Evolutionary conservation across 1,284 basidiomycete genomes (phyloP).

Genomic region (Leucocoprinus gongylophorus): DNA sequence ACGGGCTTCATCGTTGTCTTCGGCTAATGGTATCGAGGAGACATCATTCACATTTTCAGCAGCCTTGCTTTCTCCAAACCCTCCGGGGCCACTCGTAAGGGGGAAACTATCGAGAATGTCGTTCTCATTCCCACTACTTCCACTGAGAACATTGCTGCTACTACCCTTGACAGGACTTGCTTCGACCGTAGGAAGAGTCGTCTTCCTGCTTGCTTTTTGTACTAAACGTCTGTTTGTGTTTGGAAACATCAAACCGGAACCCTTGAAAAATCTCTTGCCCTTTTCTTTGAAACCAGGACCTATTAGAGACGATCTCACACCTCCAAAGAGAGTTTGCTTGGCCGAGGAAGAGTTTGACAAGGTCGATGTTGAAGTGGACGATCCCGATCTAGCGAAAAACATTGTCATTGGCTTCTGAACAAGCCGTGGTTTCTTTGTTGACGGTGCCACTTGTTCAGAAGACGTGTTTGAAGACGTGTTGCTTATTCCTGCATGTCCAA

Average conservation of each 20-base stretch:
- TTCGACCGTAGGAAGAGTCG: constrained; percentile 51
- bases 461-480: background rate
- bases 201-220: constrained; percentile 55
- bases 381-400: constrained; percentile 11
- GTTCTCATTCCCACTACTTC: constrained; percentile 13
- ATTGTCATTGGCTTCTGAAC: constrained; percentile 16
- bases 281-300: background rate
- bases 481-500: background rate
- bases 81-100: background rate
- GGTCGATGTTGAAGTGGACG: background rate
- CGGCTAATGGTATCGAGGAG: constrained; percentile 16
- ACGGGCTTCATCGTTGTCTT: constrained; percentile 10
- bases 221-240: constrained; percentile 23
- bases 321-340: constrained; percentile 1
- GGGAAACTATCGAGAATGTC: background rate
- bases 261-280: background rate
- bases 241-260: constrained; percentile 4
- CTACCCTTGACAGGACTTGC: constrained; percentile 54
- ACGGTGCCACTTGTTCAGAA: constrained; percentile 15
- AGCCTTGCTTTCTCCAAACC: background rate
- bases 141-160: constrained; percentile 13
- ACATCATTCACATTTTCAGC: constrained; percentile 9
- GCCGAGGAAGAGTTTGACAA: background rate
- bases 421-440: constrained; percentile 6
- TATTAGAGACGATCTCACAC: background rate